Conservation (phyloP, 352 stramenopile species). For the Blastocystis sp. region DNA sequence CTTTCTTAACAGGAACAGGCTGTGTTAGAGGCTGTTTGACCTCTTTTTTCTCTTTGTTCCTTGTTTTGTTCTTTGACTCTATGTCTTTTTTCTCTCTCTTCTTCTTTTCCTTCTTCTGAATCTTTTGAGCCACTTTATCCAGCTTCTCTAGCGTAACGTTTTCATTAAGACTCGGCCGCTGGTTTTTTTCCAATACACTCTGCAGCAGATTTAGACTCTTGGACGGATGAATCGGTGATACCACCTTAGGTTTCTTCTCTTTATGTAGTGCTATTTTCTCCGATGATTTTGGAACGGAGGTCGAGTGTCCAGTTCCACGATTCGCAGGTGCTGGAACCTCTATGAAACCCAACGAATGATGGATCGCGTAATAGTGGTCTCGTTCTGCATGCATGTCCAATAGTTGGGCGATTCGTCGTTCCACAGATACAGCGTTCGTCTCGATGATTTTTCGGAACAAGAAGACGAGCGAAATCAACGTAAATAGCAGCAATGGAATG, state of each 20-base stretch:
- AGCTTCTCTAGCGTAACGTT: not conserved
- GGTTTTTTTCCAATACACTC: not conserved
- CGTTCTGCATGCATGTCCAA: not conserved
- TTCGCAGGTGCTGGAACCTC: not conserved
- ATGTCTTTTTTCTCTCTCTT: not conserved
- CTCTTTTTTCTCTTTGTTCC: not conserved
- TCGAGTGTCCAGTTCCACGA: not conserved
- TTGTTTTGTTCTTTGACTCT: not conserved
- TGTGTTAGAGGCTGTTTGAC: not conserved
- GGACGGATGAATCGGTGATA: not conserved
- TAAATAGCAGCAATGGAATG: not conserved
- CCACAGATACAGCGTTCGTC: not conserved
- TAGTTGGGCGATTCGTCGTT: not conserved
- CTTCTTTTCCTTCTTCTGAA: conserved; percentile 24
- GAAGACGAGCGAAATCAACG: not conserved
- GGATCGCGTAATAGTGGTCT: not conserved
- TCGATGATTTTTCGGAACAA: not conserved
- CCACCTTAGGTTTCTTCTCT: not conserved
- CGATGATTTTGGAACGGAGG: not conserved
- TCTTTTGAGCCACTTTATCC: not conserved
- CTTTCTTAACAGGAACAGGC: not conserved
- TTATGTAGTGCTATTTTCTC: not conserved
- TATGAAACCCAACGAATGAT: not conserved
- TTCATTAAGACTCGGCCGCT: not conserved
- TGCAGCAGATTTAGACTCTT: not conserved